Base-by-base conservation (phyloP, 164 flowering plant species). In the Protea cynaroides region DNA sequence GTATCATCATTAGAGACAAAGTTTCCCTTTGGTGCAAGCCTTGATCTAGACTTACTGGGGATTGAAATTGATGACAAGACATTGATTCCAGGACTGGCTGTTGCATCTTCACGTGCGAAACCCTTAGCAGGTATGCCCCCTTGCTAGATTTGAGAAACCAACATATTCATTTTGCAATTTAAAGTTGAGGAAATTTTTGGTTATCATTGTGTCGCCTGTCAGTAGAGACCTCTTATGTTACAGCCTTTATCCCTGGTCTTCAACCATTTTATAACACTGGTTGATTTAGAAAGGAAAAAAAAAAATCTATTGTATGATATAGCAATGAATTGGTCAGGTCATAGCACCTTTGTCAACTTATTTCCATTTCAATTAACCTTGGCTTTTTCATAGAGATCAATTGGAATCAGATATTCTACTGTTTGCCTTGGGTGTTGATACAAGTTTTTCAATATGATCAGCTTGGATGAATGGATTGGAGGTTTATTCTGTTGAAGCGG, bases 391-490 rank as follows among this genome's bases (percentile, higher is more conserved):
- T 49, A 12, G 17, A 49, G 18, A 49, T 15, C 7, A 49, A 49
- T 12, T 12, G 17, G 17, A 49, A 49, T 18, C 52, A 49, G 19
- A 49, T 49, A 13, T 15, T 49, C 8, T 40, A 8, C 1, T 40
- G 46, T 1, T 12, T 40, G 46, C 46, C 1, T 40, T 49, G 52
- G 17, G 52, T 49, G n/a, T 19, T 19, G 24, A 52, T 21, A 7
- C 17, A 23, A 15, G 4, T 50, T 24, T 60, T 54, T 22, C 54
- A 24, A 36, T 58, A 15, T 51, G 23, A 52, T 38, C 89, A 94
- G 99, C 95, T 70, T 89, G 95, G 93, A 91, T 94, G 99, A 94
- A 88, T 68, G 97, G 97, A 19, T 67, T 94, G 73, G 99, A 91
- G 79, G 87, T 91, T 8, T 85, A 77, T 62, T 75, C 96, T 36